A percentile compares a stretch with the other conserved stretches of the same genome.
Conservation (phyloP, 352 stramenopile species). For the Phytopythium boreale region DNA sequence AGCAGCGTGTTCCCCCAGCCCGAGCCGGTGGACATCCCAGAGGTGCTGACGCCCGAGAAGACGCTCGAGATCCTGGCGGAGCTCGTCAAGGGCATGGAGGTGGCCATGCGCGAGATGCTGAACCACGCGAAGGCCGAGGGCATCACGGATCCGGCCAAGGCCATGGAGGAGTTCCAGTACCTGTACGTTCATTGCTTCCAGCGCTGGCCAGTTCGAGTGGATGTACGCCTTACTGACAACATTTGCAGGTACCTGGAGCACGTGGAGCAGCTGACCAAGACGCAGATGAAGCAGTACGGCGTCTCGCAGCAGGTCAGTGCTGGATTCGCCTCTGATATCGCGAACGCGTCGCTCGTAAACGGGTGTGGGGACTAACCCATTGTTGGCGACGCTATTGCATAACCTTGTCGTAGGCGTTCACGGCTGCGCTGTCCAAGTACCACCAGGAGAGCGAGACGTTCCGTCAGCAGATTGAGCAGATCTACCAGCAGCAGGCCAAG, state of each 20-base stretch:
- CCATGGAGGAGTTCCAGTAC: slow-evolving; percentile 78
- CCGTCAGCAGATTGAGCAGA: slow-evolving; percentile 61
- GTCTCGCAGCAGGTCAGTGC: slow-evolving; percentile 50
- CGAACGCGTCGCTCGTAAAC: background rate
- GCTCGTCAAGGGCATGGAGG: slow-evolving; percentile 74
- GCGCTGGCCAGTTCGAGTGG: background rate
- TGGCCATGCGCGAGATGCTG: slow-evolving; percentile 78
- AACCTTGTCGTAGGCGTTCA: slow-evolving; percentile 43
- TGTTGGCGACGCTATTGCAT: background rate
- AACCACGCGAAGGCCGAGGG: slow-evolving; percentile 60
- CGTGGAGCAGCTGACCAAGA: slow-evolving; percentile 63
- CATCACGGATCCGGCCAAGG: slow-evolving; percentile 62
- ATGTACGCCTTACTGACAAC: background rate
- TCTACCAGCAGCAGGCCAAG: slow-evolving; percentile 68
- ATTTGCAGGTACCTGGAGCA: slow-evolving; percentile 51
- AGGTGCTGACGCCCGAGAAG: slow-evolving; percentile 65
- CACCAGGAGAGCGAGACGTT: slow-evolving; percentile 60
- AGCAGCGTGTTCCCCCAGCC: slow-evolving; percentile 56
- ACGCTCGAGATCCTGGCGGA: slow-evolving; percentile 59
- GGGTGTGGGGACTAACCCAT: background rate
- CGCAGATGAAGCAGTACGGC: slow-evolving; percentile 60
- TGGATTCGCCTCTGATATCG: background rate
- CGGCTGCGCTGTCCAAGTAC: slow-evolving; percentile 65
- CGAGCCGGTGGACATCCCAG: slow-evolving; percentile 53
- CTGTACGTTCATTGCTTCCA: slow-evolving; percentile 24